These are phyloP conservation scores for Centella asiatica DNA, from an alignment of 129 eudicot species.

Conservation along the genomic window DNA sequence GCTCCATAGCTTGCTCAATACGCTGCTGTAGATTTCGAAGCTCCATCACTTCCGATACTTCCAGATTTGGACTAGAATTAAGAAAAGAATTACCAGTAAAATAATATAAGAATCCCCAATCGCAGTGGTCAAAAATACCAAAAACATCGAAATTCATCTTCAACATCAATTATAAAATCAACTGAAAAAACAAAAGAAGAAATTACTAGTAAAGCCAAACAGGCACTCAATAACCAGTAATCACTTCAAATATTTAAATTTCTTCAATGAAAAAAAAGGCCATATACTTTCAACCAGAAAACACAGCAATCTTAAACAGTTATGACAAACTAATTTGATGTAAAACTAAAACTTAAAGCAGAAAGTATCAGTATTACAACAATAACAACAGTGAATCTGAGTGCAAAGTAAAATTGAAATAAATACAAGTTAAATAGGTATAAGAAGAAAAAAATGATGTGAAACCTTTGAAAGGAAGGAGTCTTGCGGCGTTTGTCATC, in stretches of 20 bases:
- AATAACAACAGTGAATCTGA: too few relatives aligned
- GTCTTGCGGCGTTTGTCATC: conserved; percentile 34
- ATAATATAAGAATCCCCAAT: background rate
- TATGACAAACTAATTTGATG: too few relatives aligned
- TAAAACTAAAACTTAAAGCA: too few relatives aligned
- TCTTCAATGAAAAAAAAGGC: too few relatives aligned
- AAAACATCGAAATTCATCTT: too few relatives aligned
- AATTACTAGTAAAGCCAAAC: background rate
- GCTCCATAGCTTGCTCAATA: conserved; percentile 73
- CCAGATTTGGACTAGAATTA: conserved; percentile 57
- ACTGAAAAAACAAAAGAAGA: background rate
- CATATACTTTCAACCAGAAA: background rate
- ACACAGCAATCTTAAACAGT: too few relatives aligned
- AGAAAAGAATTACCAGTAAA: conserved; percentile 4
- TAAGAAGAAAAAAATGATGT: background rate
- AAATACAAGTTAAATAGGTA: background rate
- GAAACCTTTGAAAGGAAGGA: conserved; percentile 34
- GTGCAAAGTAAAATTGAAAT: background rate
- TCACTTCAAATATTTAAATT: too few relatives aligned
- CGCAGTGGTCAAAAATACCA: background rate
- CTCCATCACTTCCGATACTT: conserved; percentile 63
- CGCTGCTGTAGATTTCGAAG: conserved; percentile 33
- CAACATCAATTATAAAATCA: background rate
- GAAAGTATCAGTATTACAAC: too few relatives aligned
- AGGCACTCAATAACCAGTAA: too few relatives aligned